A percentile compares a stretch with the other conserved stretches of the same genome.
Evolutionary conservation across 1,284 basidiomycete genomes (phyloP).

Genomic region (Ceratobasidium sp.): DNA sequence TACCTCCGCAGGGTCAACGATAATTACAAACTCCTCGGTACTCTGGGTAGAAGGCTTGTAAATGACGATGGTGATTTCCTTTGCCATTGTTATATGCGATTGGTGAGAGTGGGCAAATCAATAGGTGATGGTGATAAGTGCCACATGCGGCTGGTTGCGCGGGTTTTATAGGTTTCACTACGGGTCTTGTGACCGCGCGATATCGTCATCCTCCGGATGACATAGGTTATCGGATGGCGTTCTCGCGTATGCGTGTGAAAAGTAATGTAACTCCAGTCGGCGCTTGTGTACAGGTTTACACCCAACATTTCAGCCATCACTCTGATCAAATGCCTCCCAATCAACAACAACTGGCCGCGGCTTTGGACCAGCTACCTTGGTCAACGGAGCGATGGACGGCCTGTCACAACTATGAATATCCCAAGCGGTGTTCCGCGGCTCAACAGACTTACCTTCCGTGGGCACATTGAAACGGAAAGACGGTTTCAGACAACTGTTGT

Average conservation of each 20-base stretch:
- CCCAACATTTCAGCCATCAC: constrained; percentile 1
- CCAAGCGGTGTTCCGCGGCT: not conserved
- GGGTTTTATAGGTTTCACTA: constrained; percentile 24
- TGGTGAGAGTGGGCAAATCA: not conserved
- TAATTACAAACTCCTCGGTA: constrained; percentile 74
- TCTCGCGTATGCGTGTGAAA: not conserved
- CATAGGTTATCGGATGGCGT: constrained; percentile 26
- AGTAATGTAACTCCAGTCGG: not conserved
- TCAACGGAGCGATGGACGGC: constrained; percentile 63
- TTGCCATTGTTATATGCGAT: constrained; percentile 29
- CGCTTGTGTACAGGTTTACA: not conserved
- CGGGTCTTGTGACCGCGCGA: constrained; percentile 32
- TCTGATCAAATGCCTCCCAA: constrained; percentile 35
- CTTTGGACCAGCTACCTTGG: constrained; percentile 47
- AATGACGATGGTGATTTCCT: constrained; percentile 59
- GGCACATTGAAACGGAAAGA: constrained; percentile 92
- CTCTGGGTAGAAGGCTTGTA: constrained; percentile 78
- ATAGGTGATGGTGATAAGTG: constrained; percentile 1
- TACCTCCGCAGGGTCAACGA: constrained; percentile 76
- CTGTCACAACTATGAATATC: constrained; percentile 51
- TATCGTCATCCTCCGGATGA: constrained; percentile 14
- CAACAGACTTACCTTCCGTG: constrained; percentile 68
- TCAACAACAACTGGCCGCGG: not conserved
- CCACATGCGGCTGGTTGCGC: not conserved
- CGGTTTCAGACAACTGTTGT: constrained; percentile 70